phyloP scores from a whole-genome alignment of 2,329 filamentous ascomycete genomes.

The Parastagonospora nodorum region DNA sequence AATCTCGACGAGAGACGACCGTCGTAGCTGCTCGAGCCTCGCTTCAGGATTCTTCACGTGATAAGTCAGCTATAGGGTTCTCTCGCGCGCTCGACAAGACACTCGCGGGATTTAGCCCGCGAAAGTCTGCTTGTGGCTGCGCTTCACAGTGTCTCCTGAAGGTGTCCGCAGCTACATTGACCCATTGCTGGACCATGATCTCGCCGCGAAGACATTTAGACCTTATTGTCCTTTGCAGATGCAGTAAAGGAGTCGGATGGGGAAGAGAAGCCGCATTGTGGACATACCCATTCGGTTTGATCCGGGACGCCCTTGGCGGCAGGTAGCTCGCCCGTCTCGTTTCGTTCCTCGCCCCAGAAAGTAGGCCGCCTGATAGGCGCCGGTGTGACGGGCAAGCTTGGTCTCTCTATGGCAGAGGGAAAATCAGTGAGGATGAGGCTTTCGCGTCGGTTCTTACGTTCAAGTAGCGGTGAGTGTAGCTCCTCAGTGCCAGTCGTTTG shows the following conservation, averaged over 20 bases:
- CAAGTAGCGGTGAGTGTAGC: constrained; percentile 39
- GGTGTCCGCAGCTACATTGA: too few relatives aligned
- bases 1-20: constrained; percentile 51
- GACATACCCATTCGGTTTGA: constrained; percentile 94
- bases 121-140: too few relatives aligned
- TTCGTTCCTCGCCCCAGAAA: constrained; percentile 68
- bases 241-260: too few relatives aligned
- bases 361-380: constrained; percentile 73
- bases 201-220: too few relatives aligned
- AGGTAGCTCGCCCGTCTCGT: constrained; percentile 66
- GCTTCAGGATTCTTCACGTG: constrained; percentile 51
- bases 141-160: too few relatives aligned
- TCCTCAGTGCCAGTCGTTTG: constrained; percentile 32
- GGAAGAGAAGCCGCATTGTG: constrained; percentile 42
- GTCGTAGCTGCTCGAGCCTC: constrained; percentile 54
- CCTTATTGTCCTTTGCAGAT: too few relatives aligned
- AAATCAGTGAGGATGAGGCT: constrained; percentile 83
- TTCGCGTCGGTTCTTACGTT: constrained; percentile 49
- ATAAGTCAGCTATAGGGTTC: constrained; percentile 29
- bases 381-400: constrained; percentile 88
- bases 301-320: constrained; percentile 80
- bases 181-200: too few relatives aligned
- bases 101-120: too few relatives aligned
- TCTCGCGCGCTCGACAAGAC: too few relatives aligned
- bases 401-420: constrained; percentile 78